Percentiles rank a stretch among this genome's conserved stretches.
phyloP scores from a whole-genome alignment of 2,329 filamentous ascomycete genomes.

The Gaeumannomyces sp. region DNA sequence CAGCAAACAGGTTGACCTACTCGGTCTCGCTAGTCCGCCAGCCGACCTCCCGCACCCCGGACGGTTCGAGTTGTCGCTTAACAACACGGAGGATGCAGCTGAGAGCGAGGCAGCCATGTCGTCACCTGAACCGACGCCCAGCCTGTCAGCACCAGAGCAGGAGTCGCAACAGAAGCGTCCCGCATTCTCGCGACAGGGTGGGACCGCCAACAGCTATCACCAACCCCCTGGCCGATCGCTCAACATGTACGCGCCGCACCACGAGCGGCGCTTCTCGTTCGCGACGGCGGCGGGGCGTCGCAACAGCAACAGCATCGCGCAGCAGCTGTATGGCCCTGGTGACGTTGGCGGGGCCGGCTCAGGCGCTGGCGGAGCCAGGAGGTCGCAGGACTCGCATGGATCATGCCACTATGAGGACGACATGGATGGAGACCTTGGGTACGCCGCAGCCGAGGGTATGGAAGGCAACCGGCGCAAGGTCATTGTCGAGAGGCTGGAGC shows the following conservation, averaged over 20 bases:
- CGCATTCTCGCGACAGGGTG: slow-evolving; percentile 2
- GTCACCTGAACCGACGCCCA: slow-evolving; percentile 7
- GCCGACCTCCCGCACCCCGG: slow-evolving; percentile 67
- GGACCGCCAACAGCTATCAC: slow-evolving; percentile 32
- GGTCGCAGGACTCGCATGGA: slow-evolving; percentile 14
- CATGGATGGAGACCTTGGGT: slow-evolving; percentile 86
- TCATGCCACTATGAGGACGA: slow-evolving; percentile 54
- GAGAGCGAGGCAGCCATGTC: slow-evolving; percentile 1
- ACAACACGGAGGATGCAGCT: slow-evolving; percentile 23
- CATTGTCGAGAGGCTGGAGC: slow-evolving; percentile 92
- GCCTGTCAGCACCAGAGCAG: not conserved
- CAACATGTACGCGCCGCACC: slow-evolving; percentile 37
- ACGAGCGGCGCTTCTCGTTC: slow-evolving; percentile 49
- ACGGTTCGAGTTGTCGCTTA: slow-evolving; percentile 57
- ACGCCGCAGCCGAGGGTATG: slow-evolving; percentile 88
- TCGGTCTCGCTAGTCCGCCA: slow-evolving; percentile 57
- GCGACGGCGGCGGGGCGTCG: slow-evolving; percentile 41
- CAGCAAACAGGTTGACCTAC: slow-evolving; percentile 52
- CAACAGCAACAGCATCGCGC: slow-evolving; percentile 44
- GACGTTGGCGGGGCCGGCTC: not conserved
- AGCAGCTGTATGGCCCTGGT: slow-evolving; percentile 40
- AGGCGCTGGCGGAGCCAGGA: slow-evolving; percentile 19
- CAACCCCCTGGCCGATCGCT: slow-evolving; percentile 32
- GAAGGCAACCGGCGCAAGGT: slow-evolving; percentile 88
- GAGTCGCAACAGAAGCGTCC: slow-evolving; percentile 15